A percentile compares a stretch with the other conserved stretches of the same genome.
These are phyloP conservation scores for grape (Vitis vinifera) DNA, from an alignment of 164 flowering plant genomes.

Conservation along the genomic window ASM3070453v1 NC_081818.1:27598001-27598500, in stretches of 20 bases:
- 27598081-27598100: constrained; percentile 65
- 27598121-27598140: constrained; percentile 82
- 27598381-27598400: constrained; percentile 81
- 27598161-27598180: constrained; percentile 73
- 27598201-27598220: constrained; percentile 1
- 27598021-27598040: neutral
- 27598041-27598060: neutral
- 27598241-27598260: neutral
- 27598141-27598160: constrained; percentile 84
- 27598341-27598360: constrained; percentile 90
- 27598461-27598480: constrained; percentile 97
- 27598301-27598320: constrained; percentile 54
- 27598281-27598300: constrained; percentile 67
- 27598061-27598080: too few species aligned
- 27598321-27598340: constrained; percentile 81
- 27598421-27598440: constrained; percentile 98
- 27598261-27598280: neutral
- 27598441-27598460: constrained; percentile 85
- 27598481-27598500: constrained; percentile 99
- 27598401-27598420: constrained; percentile 94
- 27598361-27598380: constrained; percentile 81
- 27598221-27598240: neutral
- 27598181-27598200: constrained; percentile 18
- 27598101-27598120: constrained; percentile 78
- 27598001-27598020: too few species aligned